Percentiles rank a stretch among this genome's conserved stretches.
Evolutionary conservation across 176 grass and related monocot genomes (phyloP).

Genomic region (Avena insularis): DNA sequence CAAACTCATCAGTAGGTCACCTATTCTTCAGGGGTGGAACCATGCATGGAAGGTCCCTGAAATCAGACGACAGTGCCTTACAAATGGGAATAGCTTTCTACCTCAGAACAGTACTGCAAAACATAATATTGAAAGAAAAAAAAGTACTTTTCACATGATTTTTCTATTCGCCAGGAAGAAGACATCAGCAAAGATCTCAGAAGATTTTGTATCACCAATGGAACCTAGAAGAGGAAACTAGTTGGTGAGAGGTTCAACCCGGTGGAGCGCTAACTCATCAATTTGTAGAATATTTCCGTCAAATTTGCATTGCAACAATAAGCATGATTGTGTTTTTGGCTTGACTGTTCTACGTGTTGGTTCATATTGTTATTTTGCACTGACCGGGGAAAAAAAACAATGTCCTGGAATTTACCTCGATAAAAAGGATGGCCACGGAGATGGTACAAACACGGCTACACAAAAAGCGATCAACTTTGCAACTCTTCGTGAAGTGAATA

Average conservation of each 20-base stretch:
- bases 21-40: not conserved
- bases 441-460: not conserved
- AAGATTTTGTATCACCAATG: not conserved
- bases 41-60: not conserved
- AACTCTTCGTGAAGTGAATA: not conserved
- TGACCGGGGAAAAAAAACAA: not conserved
- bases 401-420: constrained; percentile 3
- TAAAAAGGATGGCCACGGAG: not conserved
- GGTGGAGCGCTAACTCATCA: constrained; percentile 5
- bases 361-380: not conserved
- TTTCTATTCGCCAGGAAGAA: not conserved
- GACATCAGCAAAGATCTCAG: constrained; percentile 34
- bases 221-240: constrained; percentile 21
- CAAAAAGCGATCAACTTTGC: not conserved
- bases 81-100: not conserved
- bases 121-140: constrained; percentile 7
- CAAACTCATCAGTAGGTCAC: constrained; percentile 14
- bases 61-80: not conserved
- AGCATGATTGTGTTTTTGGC: not conserved
- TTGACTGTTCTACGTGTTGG: not conserved
- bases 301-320: not conserved
- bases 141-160: not conserved
- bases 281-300: not conserved
- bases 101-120: not conserved
- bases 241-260: constrained; percentile 8